Evolutionary conservation across 306 rosid species (phyloP), one percentile per base, ranked within the genome.

Genomic region (Corylus avellana): DNA sequence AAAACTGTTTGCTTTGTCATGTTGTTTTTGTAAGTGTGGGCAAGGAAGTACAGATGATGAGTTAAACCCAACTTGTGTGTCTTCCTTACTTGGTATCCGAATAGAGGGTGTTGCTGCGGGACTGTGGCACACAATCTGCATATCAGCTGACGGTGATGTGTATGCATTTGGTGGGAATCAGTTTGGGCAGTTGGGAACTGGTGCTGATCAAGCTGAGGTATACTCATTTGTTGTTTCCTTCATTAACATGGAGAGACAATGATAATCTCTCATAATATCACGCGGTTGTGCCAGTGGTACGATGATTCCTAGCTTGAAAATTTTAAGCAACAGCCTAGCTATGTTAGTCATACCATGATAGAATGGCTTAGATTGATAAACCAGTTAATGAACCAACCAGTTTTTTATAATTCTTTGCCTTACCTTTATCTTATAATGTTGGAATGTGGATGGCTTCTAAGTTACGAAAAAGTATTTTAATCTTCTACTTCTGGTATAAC

Each of bases 121-220:
- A 75, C 86, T 92, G 76, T 94, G 98, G 97, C 98, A 94, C 85
- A 90, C 97, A 12, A 90, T 94, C 73, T 94, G 97, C 80, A 81
- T 84, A 82, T 92, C 98, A 66, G 86, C 93, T 8, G 93, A 92
- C 67, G 98, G 98, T 25, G 97, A 87, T 73, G 93, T 92, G 13
- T 94, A 91, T 81, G 79, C 97, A 72, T 94, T 94, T 87, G 98
- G 97, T 3, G 95, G 98, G 35, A 94, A 94, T 80, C 97, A 94
- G 78, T 94, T 94, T 86, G 97, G 98, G 75, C 97, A 94, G 90
- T 88, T 94, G 78, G 98, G 98, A 82, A 94, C 98, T 27, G 97
- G 97, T 70, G 78, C 86, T 42, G 97, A 90, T 61, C 92, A 94
- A 83, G 93, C 97, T 18, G 97, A 92, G 98, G 97, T 94, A 84